Conservation (phyloP, 352 stramenopile genomes). For the Phytophthora tentaculata region DNA sequence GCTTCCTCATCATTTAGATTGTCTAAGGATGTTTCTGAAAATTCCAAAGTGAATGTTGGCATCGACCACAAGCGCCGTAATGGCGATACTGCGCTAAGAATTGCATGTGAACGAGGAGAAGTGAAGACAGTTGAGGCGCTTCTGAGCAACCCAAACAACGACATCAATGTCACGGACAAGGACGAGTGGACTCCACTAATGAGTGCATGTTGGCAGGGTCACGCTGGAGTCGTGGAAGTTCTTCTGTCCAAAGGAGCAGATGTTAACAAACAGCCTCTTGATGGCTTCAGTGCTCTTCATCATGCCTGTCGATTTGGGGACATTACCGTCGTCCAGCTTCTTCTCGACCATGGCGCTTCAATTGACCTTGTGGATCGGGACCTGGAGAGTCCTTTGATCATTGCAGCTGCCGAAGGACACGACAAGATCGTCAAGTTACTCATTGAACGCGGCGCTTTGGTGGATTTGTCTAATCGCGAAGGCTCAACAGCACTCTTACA, state of each 20-base stretch:
- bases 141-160: constrained; percentile 17
- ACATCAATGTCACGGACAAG: constrained; percentile 16
- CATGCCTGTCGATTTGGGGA: constrained; percentile 7
- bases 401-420: constrained; percentile 8
- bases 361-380: constrained; percentile 9
- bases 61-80: constrained; percentile 31
- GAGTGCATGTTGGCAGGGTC: constrained; percentile 1
- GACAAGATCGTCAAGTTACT: constrained; percentile 7
- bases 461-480: background rate
- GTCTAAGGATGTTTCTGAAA: background rate
- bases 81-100: constrained; percentile 25
- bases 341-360: constrained; percentile 1
- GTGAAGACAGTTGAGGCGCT: constrained; percentile 15
- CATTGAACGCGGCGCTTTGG: constrained; percentile 8
- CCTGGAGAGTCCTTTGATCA: constrained; percentile 14
- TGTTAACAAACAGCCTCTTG: constrained; percentile 3
- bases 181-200: constrained; percentile 22
- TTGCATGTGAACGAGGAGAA: constrained; percentile 21
- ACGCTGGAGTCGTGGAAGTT: constrained; percentile 9
- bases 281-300: constrained; percentile 14
- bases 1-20: background rate
- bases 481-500: constrained; percentile 4
- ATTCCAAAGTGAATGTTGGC: background rate
- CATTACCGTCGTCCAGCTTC: background rate
- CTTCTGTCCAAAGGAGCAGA: constrained; percentile 10